Evolutionary conservation across 305 asterid genomes (phyloP).

Genomic region (Solanum hybrid): DNA sequence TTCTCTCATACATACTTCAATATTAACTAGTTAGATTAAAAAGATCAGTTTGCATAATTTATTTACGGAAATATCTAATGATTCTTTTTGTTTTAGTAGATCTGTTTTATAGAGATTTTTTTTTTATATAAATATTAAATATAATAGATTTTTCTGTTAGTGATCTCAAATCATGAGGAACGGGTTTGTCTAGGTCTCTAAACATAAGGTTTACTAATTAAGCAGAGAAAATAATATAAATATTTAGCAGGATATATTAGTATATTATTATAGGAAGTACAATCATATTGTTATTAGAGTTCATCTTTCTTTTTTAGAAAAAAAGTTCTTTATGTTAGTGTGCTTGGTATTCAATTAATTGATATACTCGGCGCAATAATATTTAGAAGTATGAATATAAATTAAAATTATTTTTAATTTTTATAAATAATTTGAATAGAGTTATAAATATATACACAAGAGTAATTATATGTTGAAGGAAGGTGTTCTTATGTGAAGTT

Average conservation of each 20-base stretch:
- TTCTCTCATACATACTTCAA: neutral
- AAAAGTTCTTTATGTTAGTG: no score
- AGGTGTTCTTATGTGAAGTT: no score
- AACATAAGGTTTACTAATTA: neutral
- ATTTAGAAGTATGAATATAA: neutral
- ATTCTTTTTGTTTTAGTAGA: neutral
- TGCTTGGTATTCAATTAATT: neutral
- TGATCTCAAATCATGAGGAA: neutral
- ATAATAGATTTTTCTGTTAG: neutral
- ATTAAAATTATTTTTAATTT: no score
- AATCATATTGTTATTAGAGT: neutral
- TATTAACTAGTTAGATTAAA: neutral
- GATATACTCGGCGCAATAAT: neutral
- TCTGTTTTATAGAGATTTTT: neutral
- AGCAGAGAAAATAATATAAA: neutral
- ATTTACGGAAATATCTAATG: neutral
- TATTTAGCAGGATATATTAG: neutral
- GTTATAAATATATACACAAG: no score
- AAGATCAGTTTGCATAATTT: neutral
- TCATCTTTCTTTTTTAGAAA: neutral
- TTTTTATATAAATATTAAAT: neutral
- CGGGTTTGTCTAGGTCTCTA: neutral
- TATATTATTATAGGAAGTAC: neutral
- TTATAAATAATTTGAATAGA: no score
- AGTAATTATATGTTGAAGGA: no score